These are phyloP conservation scores for Colletotrichum sublineola DNA, from an alignment of 2,329 filamentous ascomycete genomes.

Conservation along the genomic window DNA sequence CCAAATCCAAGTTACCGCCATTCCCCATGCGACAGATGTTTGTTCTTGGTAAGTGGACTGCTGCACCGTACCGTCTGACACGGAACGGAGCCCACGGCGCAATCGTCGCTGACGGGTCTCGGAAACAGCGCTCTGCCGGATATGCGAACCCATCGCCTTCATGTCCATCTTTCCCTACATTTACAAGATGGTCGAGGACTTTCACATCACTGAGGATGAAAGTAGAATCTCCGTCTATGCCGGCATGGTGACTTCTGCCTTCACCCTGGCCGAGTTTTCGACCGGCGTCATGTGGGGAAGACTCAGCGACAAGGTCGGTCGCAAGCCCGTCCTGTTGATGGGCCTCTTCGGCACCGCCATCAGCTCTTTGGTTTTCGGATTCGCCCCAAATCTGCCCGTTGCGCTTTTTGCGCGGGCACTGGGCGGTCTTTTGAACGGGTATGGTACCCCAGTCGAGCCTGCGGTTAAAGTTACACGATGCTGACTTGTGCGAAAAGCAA, in stretches of 20 bases:
- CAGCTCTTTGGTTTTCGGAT: constrained; percentile 94
- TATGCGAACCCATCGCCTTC: constrained; percentile 98
- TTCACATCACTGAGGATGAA: constrained; percentile 83
- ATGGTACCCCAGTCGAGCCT: constrained; percentile 58
- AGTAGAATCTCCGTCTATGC: constrained; percentile 91
- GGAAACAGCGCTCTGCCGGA: constrained; percentile 84
- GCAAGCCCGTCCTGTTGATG: constrained; percentile 91
- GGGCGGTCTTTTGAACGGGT: constrained; percentile 94
- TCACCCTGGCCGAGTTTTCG: constrained; percentile 94
- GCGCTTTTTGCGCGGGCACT: constrained; percentile 90
- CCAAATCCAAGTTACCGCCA: constrained; percentile 43
- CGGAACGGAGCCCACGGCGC: not conserved
- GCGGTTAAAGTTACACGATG: not conserved
- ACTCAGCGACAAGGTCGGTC: constrained; percentile 90
- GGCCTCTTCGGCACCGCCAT: constrained; percentile 92
- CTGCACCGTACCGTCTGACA: not conserved
- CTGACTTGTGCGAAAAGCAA: constrained; percentile 69
- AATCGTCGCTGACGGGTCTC: not conserved
- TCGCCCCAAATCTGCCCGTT: constrained; percentile 83
- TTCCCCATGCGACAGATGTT: constrained; percentile 63
- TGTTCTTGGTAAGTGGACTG: constrained; percentile 58
- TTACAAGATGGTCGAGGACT: constrained; percentile 96
- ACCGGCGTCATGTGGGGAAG: constrained; percentile 94
- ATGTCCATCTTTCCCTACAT: constrained; percentile 99
- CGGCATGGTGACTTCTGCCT: constrained; percentile 95